Evolutionary conservation across 331 rosid species (phyloP).

Genomic region (Spiraea crenata): DNA sequence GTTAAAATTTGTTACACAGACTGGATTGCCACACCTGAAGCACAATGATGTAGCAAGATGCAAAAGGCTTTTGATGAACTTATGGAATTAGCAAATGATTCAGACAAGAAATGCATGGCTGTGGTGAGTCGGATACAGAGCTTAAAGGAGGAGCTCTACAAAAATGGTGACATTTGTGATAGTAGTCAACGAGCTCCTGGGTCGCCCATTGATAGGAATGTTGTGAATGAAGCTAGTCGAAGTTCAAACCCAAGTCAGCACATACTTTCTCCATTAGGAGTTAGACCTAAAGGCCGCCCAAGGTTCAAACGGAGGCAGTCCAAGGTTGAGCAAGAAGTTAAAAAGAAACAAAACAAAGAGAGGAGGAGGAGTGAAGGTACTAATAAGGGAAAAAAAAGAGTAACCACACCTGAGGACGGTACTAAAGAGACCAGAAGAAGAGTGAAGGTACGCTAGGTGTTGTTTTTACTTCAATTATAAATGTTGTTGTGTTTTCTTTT

Average conservation of each 20-base stretch:
- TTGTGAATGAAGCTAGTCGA: background rate
- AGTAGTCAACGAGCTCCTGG: background rate
- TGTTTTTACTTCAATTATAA: too few species aligned
- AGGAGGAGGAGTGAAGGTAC: background rate
- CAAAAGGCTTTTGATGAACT: conserved; percentile 1
- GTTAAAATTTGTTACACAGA: background rate
- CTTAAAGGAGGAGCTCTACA: background rate
- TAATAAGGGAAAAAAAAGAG: too few species aligned
- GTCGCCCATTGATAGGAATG: background rate
- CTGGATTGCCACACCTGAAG: background rate
- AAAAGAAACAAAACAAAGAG: background rate
- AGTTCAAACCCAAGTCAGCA: background rate
- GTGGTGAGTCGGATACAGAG: background rate
- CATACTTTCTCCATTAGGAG: background rate
- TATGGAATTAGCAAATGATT: background rate
- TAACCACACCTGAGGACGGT: too few species aligned
- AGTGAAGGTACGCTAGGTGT: too few species aligned
- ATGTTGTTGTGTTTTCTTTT: too few species aligned
- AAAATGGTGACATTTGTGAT: background rate
- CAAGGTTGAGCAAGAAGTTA: background rate
- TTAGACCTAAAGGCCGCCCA: background rate
- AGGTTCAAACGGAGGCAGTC: background rate
- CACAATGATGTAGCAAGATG: background rate
- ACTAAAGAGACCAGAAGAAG: too few species aligned
- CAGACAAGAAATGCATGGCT: background rate